Evolutionary conservation across 2,329 filamentous ascomycete species (phyloP).

Genomic region (Daldinia eschscholtzii): DNA sequence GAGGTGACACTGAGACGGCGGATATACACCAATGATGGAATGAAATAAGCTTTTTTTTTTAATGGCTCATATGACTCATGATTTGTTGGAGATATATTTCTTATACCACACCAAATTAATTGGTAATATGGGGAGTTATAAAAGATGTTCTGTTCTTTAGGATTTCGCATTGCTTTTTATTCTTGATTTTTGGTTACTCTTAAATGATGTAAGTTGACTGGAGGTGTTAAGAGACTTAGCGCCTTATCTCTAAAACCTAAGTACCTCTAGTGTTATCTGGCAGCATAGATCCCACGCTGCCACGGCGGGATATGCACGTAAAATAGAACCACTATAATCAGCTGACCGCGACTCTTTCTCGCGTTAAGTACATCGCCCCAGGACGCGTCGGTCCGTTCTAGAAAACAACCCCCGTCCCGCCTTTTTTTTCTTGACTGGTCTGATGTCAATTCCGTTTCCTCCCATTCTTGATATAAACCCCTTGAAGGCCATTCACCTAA

Average conservation of each 20-base stretch:
- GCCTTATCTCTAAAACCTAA: background rate
- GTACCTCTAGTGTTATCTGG: background rate
- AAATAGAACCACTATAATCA: conserved; percentile 19
- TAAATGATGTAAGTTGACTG: conserved; percentile 9
- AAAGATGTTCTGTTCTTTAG: background rate
- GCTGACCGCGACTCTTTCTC: conserved; percentile 42
- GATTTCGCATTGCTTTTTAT: background rate
- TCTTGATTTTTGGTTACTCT: background rate
- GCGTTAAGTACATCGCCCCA: conserved; percentile 40
- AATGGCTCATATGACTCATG: conserved; percentile 19
- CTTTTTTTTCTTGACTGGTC: conserved; percentile 28
- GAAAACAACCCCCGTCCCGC: conserved; percentile 42
- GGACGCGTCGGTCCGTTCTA: conserved; percentile 39
- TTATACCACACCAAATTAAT: background rate
- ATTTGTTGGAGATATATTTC: background rate
- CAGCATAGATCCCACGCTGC: too few relatives aligned
- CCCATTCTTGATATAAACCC: conserved; percentile 4
- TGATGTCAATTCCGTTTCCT: conserved; percentile 34
- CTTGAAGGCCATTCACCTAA: background rate
- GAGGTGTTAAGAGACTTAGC: background rate
- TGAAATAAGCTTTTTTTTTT: conserved; percentile 8
- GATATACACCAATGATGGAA: conserved; percentile 13
- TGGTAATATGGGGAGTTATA: background rate
- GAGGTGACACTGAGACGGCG: background rate
- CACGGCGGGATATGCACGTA: background rate